Percentiles rank a stretch among this genome's conserved stretches.
phyloP scores from a whole-genome alignment of 495 filamentous ascomycete genomes.

The Xylaria cubensis region DNA sequence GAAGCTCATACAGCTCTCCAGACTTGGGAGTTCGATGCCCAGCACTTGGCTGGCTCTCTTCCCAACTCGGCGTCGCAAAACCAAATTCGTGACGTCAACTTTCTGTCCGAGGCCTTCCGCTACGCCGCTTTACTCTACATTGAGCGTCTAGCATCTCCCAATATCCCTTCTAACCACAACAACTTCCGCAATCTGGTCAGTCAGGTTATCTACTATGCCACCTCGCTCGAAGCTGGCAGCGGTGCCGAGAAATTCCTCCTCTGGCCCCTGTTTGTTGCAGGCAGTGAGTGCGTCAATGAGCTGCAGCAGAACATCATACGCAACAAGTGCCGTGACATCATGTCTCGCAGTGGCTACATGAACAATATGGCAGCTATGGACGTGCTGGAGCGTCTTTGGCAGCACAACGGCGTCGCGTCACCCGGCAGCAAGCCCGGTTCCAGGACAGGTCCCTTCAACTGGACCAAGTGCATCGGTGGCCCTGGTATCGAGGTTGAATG shows the following conservation, averaged over 20 bases:
- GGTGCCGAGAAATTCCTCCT: slow-evolving; percentile 84
- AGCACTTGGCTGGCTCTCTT: slow-evolving; percentile 51
- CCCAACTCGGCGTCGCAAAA: slow-evolving; percentile 50
- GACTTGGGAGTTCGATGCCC: slow-evolving; percentile 75
- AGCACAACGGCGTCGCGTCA: slow-evolving; percentile 56
- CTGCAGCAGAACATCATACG: slow-evolving; percentile 79
- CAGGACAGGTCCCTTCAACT: slow-evolving; percentile 66
- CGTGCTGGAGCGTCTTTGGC: slow-evolving; percentile 86
- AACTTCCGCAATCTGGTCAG: slow-evolving; percentile 85
- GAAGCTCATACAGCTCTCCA: slow-evolving; percentile 78
- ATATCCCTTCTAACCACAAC: slow-evolving; percentile 72
- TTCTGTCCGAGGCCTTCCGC: slow-evolving; percentile 86
- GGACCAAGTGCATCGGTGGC: slow-evolving; percentile 77
- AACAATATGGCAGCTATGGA: slow-evolving; percentile 89
- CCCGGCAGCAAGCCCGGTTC: slow-evolving; percentile 40
- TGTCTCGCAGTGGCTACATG: slow-evolving; percentile 85
- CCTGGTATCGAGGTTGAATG: slow-evolving; percentile 76
- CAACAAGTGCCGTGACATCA: slow-evolving; percentile 81
- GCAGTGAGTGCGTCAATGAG: slow-evolving; percentile 87
- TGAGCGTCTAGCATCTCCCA: slow-evolving; percentile 83
- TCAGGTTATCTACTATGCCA: slow-evolving; percentile 81
- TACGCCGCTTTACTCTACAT: slow-evolving; percentile 89
- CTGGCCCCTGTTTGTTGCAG: slow-evolving; percentile 92
- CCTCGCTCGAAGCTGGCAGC: slow-evolving; percentile 70
- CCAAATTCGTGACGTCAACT: slow-evolving; percentile 62